Percentiles rank a stretch among this genome's conserved stretches.
Evolutionary conservation across 345 rosid genomes (phyloP).

Genomic region (Gossypium australe): DNA sequence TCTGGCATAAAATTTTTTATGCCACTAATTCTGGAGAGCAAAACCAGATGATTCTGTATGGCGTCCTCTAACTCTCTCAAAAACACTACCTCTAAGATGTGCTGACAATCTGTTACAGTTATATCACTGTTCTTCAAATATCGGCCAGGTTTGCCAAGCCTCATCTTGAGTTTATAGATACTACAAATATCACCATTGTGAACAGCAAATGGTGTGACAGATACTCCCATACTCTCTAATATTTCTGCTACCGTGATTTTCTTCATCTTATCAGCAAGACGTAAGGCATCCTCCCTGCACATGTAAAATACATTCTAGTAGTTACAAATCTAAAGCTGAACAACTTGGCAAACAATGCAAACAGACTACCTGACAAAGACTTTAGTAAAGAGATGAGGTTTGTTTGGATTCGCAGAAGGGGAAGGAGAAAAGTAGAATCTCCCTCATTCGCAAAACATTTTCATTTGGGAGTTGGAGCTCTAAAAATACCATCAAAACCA

Average conservation of each 20-base stretch:
- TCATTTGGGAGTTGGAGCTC: background rate
- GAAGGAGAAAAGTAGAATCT: background rate
- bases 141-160: constrained; percentile 43
- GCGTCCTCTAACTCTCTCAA: constrained; percentile 90
- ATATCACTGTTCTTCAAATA: constrained; percentile 45
- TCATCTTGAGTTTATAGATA: constrained; percentile 78
- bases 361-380: background rate
- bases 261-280: constrained; percentile 67
- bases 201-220: constrained; percentile 49
- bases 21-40: constrained; percentile 72
- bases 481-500: background rate
- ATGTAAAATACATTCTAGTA: constrained; percentile 7
- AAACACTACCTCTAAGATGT: constrained; percentile 44
- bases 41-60: constrained; percentile 56
- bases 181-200: constrained; percentile 33
- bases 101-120: constrained; percentile 55
- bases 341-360: background rate
- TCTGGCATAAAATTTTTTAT: constrained; percentile 41
- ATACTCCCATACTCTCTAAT: constrained; percentile 60
- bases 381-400: background rate
- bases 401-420: background rate
- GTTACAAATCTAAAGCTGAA: background rate
- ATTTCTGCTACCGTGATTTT: constrained; percentile 79
- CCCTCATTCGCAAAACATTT: background rate
- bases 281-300: constrained; percentile 64